Conservation (phyloP, 345 rosid genomes). For the Brassica carinata region DNA sequence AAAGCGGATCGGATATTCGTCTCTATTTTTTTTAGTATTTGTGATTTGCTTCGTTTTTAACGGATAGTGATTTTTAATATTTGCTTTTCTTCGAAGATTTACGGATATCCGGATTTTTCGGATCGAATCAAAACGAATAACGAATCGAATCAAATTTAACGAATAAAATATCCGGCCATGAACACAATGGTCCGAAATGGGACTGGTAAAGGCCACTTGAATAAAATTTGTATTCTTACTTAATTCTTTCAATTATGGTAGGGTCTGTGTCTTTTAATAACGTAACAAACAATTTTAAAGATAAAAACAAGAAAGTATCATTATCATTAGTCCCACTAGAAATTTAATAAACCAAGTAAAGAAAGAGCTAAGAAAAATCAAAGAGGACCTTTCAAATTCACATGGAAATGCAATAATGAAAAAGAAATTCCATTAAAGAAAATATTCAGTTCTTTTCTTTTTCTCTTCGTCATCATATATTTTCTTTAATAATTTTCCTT, state of each 20-base stretch:
- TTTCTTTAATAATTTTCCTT: background rate
- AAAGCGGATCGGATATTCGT: too few relatives aligned
- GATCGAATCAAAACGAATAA: too few relatives aligned
- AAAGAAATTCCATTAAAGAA: background rate
- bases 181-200: conserved; percentile 10
- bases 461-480: background rate
- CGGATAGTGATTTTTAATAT: too few relatives aligned
- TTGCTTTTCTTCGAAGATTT: too few relatives aligned
- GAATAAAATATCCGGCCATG: too few relatives aligned
- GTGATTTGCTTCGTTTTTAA: too few relatives aligned
- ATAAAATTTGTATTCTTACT: background rate
- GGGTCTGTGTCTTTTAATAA: background rate
- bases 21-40: too few relatives aligned
- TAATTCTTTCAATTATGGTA: background rate
- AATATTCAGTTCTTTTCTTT: background rate
- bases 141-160: too few relatives aligned
- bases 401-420: conserved; percentile 3
- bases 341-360: conserved; percentile 23
- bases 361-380: conserved; percentile 5
- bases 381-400: conserved; percentile 5
- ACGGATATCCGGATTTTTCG: too few relatives aligned
- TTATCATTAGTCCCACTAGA: conserved; percentile 34
- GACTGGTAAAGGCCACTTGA: conserved; percentile 10
- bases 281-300: conserved; percentile 21
- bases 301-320: conserved; percentile 20